Percentiles rank a stretch among this genome's conserved stretches.
Conservation (phyloP, 495 filamentous ascomycete species). For the Extremus antarcticus region DNA sequence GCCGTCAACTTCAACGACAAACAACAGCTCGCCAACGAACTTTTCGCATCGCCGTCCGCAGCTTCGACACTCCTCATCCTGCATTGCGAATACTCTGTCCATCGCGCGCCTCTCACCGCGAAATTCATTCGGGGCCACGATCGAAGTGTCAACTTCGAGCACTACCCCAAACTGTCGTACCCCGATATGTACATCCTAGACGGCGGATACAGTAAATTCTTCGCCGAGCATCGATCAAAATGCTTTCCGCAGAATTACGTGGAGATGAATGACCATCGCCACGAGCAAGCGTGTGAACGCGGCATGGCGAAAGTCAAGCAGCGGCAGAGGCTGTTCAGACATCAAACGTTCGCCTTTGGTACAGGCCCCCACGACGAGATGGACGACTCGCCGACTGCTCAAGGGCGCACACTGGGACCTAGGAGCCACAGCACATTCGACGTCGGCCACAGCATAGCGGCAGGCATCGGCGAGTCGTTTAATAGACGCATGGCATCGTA, state of each 20-base stretch:
- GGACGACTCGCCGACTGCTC: conserved; percentile 43
- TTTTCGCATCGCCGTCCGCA: conserved; percentile 53
- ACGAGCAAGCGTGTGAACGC: conserved; percentile 82
- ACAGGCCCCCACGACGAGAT: conserved; percentile 49
- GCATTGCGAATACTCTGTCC: conserved; percentile 97
- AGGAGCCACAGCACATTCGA: conserved; percentile 11
- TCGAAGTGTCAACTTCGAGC: conserved; percentile 66
- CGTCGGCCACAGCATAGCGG: conserved; percentile 6
- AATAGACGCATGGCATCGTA: conserved; percentile 18
- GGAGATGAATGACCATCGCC: conserved; percentile 83
- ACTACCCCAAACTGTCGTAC: conserved; percentile 79
- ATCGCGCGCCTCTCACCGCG: conserved; percentile 84
- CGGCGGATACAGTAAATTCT: conserved; percentile 92
- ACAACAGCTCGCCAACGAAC: conserved; percentile 62
- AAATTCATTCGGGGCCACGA: conserved; percentile 79
- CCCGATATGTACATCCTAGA: conserved; percentile 96
- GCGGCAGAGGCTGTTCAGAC: conserved; percentile 70
- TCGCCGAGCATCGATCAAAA: conserved; percentile 57
- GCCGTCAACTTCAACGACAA: conserved; percentile 96
- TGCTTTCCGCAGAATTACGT: conserved; percentile 94
- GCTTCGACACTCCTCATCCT: conserved; percentile 73
- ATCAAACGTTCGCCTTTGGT: conserved; percentile 89
- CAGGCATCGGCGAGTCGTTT: conserved; percentile 14
- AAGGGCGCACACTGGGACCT: conserved; percentile 3
- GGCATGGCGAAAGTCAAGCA: conserved; percentile 74